phyloP scores from a whole-genome alignment of 495 filamentous ascomycete species.

The Tuber melanosporum region DNA sequence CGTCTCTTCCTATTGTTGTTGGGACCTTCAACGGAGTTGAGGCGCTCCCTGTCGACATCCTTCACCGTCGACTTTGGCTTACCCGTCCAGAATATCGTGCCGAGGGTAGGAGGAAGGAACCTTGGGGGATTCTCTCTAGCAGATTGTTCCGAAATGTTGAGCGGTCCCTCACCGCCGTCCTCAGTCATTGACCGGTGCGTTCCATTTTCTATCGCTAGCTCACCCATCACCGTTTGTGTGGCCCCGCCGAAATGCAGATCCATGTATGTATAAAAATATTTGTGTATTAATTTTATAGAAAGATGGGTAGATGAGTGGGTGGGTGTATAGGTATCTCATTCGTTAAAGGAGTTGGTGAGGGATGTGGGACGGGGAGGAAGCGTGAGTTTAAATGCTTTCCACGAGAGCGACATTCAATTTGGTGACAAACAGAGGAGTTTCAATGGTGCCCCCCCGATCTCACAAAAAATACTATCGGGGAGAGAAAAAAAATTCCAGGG shows the following conservation, averaged over 20 bases:
- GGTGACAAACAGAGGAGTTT: background rate
- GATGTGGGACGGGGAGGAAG: too few species aligned
- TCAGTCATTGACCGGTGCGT: background rate
- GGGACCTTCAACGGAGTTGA: background rate
- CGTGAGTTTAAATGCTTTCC: background rate
- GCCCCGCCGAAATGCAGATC: background rate
- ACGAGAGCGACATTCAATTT: background rate
- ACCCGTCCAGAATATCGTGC: background rate
- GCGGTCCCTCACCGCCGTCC: background rate
- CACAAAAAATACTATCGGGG: background rate
- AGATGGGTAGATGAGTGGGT: background rate
- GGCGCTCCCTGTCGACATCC: background rate
- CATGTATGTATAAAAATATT: background rate
- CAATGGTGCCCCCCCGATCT: background rate
- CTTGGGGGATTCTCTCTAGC: background rate
- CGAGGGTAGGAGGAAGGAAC: background rate
- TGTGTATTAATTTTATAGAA: background rate
- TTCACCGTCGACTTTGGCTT: background rate
- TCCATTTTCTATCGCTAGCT: background rate
- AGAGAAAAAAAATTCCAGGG: background rate
- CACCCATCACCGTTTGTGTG: background rate
- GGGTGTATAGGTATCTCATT: background rate
- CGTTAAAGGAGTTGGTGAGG: background rate
- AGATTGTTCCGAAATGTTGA: background rate
- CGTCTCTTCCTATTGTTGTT: background rate